Evolutionary conservation across 1,284 basidiomycete species (phyloP), one percentile per base, ranked within the genome.

Genomic region (Sphaerobolus stellatus): DNA sequence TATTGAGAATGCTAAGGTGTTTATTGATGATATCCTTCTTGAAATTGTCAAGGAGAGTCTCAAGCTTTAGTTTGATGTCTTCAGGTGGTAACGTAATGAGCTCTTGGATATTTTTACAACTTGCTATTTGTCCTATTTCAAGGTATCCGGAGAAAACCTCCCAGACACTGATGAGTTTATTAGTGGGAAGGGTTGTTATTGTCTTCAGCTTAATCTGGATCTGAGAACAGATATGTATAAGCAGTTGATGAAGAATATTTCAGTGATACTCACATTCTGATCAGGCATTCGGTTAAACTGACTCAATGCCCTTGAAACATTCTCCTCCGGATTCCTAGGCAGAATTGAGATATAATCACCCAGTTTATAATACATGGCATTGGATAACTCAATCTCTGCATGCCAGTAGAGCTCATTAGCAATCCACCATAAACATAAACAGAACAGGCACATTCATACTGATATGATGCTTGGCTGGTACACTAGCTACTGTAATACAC

Each of bases 291-390:
- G 58, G 7, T 65, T 61, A 51, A 78, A 77, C 8, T 67, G 66
- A 11, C 69, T 65, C 13, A 76, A 63, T 1, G 70, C 76, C 5
- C 76, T 67, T 31, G 66, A 68, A n/a, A 78, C 74, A 44, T 70
- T 70, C 1, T 68, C 65, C 24, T 61, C 48, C 9, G 73, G 76
- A 57, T 78, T 78, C 7, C 69, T 66, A 1, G 75, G 76, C n/a
- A 78, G 59, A 41, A 81, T 73, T 1, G 75, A 72, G 22, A 80
- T 68, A 59, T 81, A 80, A 62, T 81, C 79, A 13, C 79, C 79
- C 6, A 76, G 68, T 45, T 71, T 65, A 57, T 72, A 75, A 2
- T 67, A 70, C 57, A 68, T 64, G n/a, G 68, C 71, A 45, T 74
- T 68, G 2, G 78, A 78, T 6, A 79, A 67, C 58, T 72, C 65